Evolutionary conservation across 139 green algal genomes (phyloP), one percentile per base, ranked within the genome.

Genomic region (Picochlorum costavermella): DNA sequence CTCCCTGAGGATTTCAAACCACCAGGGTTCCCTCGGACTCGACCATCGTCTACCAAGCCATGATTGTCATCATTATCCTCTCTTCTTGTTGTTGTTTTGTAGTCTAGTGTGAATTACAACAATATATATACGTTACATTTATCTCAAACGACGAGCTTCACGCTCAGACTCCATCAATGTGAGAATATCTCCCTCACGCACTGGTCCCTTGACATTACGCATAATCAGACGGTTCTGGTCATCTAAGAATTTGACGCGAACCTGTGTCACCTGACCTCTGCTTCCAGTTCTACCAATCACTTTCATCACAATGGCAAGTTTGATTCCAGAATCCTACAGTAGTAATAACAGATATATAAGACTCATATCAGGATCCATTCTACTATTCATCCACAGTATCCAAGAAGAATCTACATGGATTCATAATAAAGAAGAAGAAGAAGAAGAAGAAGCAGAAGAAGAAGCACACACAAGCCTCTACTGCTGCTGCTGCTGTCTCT

Each of bases 251-350:
- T 96, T 98, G 4, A 99, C 94, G 67, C 94, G 90, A 10, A 99
- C 94, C 78, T 99, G 94, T 45, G 94, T 98, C 14, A 99, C 94
- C 90, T 97, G 91, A 31, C 94, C 94, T 73, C 94, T 89, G 45
- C 86, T 96, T 62, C 94, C 94, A 57, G 94, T 99, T 61, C 94
- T 85, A 44, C 94, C 94, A 61, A 99, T 92, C 67, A 99, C 94
- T 83, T 99, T 99, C 87, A 97, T 93, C 13, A 98, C 94, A 63
- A 98, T 98, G 6, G 94, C 94, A 37, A 98, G 91, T 85, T 98
- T 97, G 25, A 88, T 79, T 50, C 83, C 86, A 57, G 80, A 70
- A 72, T 95, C 87, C 88, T 95, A 77, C 46, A 49, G 10, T 12
- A 10, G 12, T 49, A 49, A 49, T 17, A 12, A 12, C 12, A 17